Percentiles rank a stretch among this genome's conserved stretches.
These are phyloP conservation scores for Suhomyces anneliseae DNA, from an alignment of 1,139 yeast species.

Conservation along the genomic window DNA sequence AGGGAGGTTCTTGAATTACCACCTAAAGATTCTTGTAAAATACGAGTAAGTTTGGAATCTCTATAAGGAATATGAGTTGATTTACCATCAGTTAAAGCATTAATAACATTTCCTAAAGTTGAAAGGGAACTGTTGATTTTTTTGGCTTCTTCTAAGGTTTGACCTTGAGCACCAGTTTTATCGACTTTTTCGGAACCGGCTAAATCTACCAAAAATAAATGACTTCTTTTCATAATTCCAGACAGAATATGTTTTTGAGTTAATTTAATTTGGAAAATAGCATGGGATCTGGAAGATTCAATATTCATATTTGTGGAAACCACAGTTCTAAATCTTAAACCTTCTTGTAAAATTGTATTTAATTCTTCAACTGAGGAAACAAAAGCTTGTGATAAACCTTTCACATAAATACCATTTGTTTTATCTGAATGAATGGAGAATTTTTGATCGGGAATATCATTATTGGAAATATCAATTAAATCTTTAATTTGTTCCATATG, in stretches of 20 bases:
- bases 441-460: conserved; percentile 23
- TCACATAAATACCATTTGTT: conserved; percentile 66
- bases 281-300: conserved; percentile 80
- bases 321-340: conserved; percentile 55
- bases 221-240: conserved; percentile 64
- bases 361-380: conserved; percentile 63
- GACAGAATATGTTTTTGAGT: conserved; percentile 57
- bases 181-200: conserved; percentile 91
- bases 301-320: conserved; percentile 72
- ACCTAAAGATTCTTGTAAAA: conserved; percentile 81
- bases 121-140: conserved; percentile 79
- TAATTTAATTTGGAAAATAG: conserved; percentile 69
- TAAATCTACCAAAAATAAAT: conserved; percentile 74
- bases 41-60: conserved; percentile 80
- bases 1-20: conserved; percentile 84
- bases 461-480: conserved; percentile 35
- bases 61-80: conserved; percentile 73
- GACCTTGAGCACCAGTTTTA: conserved; percentile 77
- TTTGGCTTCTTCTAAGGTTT: conserved; percentile 78
- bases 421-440: conserved; percentile 68
- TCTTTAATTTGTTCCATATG: conserved; percentile 79
- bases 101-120: conserved; percentile 78
- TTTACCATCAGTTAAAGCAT: conserved; percentile 71
- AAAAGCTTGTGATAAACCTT: conserved; percentile 62
- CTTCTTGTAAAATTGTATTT: conserved; percentile 53